These are phyloP conservation scores for Paxillus ammoniavirescens DNA, from an alignment of 768 basidiomycete species.

Conservation along the genomic window DNA sequence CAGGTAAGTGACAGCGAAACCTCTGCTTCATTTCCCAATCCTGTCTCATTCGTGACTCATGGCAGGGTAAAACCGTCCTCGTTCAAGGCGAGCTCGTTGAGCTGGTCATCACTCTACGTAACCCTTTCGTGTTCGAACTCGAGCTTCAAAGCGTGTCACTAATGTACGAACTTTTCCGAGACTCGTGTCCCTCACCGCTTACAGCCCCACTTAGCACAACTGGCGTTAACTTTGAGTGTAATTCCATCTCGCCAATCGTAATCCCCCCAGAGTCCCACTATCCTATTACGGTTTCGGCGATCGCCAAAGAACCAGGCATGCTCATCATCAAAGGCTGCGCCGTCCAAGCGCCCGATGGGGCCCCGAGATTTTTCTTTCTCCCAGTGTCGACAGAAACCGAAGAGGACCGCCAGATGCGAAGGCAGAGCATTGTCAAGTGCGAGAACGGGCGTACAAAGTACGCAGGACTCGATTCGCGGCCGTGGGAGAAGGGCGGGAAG, in stretches of 20 bases:
- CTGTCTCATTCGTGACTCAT: background rate
- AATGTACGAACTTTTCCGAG: conserved; percentile 49
- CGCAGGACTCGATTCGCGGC: conserved; percentile 67
- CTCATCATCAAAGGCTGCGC: conserved; percentile 77
- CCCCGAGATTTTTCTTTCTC: conserved; percentile 67
- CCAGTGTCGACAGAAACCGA: conserved; percentile 74
- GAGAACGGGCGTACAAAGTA: conserved; percentile 74
- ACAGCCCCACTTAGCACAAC: conserved; percentile 57
- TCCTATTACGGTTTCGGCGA: conserved; percentile 67
- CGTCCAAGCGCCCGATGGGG: conserved; percentile 74
- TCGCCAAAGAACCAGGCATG: conserved; percentile 59
- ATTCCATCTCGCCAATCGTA: conserved; percentile 52
- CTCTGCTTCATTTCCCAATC: background rate
- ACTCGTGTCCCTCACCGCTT: background rate
- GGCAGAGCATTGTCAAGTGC: conserved; percentile 57
- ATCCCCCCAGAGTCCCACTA: conserved; percentile 78
- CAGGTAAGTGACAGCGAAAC: conserved; percentile 45
- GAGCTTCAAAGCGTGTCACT: conserved; percentile 80
- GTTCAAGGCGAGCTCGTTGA: conserved; percentile 85
- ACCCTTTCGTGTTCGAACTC: conserved; percentile 90
- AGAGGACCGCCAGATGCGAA: conserved; percentile 55
- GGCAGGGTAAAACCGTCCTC: conserved; percentile 58
- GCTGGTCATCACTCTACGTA: conserved; percentile 79
- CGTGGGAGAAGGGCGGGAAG: conserved; percentile 53
- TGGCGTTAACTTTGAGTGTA: conserved; percentile 72